Evolutionary conservation across 768 basidiomycete species (phyloP).

Genomic region (Gelatoporia subvermispora): DNA sequence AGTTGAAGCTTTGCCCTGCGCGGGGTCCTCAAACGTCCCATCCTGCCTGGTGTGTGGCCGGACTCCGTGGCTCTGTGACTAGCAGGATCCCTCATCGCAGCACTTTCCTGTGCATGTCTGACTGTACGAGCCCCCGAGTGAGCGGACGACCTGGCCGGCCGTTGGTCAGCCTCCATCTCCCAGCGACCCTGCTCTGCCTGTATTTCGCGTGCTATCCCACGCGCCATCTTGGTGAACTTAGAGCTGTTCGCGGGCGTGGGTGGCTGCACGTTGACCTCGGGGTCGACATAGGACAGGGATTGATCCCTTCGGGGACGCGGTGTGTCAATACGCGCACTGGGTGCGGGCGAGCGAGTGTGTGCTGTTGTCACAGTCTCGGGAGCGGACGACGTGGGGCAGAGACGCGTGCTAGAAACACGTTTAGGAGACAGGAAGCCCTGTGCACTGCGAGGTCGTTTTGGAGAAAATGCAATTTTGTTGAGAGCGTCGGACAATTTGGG

Average conservation of each 20-base stretch:
- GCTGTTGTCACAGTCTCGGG: no score
- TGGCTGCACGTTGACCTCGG: slow-evolving; percentile 50
- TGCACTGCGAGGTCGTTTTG: slow-evolving; percentile 62
- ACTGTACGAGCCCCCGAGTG: slow-evolving; percentile 14
- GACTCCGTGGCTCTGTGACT: slow-evolving; percentile 11
- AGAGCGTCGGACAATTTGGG: slow-evolving; percentile 71
- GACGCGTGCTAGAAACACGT: not conserved
- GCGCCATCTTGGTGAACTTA: slow-evolving; percentile 56
- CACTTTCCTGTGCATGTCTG: slow-evolving; percentile 18
- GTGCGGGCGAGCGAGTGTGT: slow-evolving; percentile 7
- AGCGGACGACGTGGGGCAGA: slow-evolving; percentile 10
- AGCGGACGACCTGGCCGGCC: not conserved
- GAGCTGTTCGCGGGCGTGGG: slow-evolving; percentile 51
- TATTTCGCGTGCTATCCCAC: slow-evolving; percentile 52
- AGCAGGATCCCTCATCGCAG: slow-evolving; percentile 35
- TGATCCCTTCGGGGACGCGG: slow-evolving; percentile 12
- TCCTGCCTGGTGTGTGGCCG: not conserved
- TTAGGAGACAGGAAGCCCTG: slow-evolving; percentile 23
- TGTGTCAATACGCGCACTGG: slow-evolving; percentile 6
- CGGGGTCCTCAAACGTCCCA: slow-evolving; percentile 9
- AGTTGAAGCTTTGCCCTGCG: slow-evolving; percentile 40
- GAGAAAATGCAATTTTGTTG: slow-evolving; percentile 67
- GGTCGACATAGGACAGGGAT: slow-evolving; percentile 30
- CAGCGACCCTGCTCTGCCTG: slow-evolving; percentile 30
- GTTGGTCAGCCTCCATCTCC: not conserved